Evolutionary conservation across 2,329 filamentous ascomycete species (phyloP).

Genomic region (Corinectria fuckeliana): DNA sequence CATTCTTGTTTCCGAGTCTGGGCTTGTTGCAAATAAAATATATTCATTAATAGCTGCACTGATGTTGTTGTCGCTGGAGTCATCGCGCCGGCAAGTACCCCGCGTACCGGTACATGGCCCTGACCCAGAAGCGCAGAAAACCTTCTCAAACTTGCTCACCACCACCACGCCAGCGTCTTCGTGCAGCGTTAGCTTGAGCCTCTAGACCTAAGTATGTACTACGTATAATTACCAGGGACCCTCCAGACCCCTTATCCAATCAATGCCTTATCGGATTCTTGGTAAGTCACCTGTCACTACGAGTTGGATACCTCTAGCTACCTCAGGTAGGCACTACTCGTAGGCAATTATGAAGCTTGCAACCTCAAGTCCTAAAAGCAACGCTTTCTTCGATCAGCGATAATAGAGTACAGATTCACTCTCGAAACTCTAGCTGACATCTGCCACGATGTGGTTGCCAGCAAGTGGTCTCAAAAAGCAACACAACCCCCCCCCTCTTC

Average conservation of each 20-base stretch:
- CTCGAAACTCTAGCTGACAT: not conserved
- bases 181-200: conserved; percentile 8
- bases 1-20: too few relatives aligned
- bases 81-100: conserved; percentile 24
- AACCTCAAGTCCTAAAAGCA: not conserved
- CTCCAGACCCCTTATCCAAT: not conserved
- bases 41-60: too few relatives aligned
- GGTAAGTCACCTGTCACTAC: too few relatives aligned
- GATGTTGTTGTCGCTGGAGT: too few relatives aligned
- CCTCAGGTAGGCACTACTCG: too few relatives aligned
- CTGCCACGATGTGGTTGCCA: not conserved
- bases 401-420: not conserved
- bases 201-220: not conserved
- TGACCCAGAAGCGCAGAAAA: conserved; percentile 44
- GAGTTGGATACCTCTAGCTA: not conserved
- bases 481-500: not conserved
- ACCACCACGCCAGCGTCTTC: not conserved
- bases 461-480: not conserved
- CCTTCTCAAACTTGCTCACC: conserved; percentile 60
- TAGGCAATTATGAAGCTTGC: not conserved
- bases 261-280: not conserved
- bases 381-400: not conserved
- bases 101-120: conserved; percentile 46
- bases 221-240: not conserved
- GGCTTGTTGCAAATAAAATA: too few relatives aligned